Evolutionary conservation across 2,329 filamentous ascomycete genomes (phyloP).

Genomic region (Fusarium burgessii): DNA sequence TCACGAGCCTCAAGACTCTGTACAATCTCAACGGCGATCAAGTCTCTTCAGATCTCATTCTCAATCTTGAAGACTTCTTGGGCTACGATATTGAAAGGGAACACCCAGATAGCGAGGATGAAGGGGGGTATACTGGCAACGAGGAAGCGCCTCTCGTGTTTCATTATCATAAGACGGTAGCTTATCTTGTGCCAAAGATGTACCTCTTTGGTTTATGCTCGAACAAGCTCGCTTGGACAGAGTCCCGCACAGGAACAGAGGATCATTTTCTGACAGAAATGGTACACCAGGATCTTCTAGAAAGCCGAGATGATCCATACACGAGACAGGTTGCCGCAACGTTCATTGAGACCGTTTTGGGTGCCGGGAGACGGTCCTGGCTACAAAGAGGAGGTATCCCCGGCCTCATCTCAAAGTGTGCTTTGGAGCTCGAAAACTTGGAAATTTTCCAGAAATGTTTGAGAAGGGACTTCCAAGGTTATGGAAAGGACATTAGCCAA

Average conservation of each 20-base stretch:
- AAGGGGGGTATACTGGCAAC: slow-evolving; percentile 6
- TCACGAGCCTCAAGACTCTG: not conserved
- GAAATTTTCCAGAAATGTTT: not conserved
- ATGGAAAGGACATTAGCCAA: not conserved
- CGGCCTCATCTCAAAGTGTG: slow-evolving; percentile 10
- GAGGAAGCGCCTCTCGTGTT: not conserved
- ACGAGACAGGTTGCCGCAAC: not conserved
- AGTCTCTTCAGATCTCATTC: not conserved
- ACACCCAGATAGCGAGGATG: slow-evolving; percentile 2
- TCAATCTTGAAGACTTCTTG: slow-evolving; percentile 1
- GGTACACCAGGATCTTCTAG: slow-evolving; percentile 10
- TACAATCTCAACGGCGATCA: not conserved
- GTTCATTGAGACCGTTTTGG: not conserved
- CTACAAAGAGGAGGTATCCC: not conserved
- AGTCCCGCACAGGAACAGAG: not conserved
- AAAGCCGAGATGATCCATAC: not conserved
- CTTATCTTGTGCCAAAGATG: slow-evolving; percentile 8
- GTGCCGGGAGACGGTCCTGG: too few species aligned
- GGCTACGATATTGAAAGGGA: not conserved
- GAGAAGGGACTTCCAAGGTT: not conserved
- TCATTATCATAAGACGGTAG: slow-evolving; percentile 21
- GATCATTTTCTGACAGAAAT: slow-evolving; percentile 7
- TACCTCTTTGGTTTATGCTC: not conserved
- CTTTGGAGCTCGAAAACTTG: slow-evolving; percentile 4
- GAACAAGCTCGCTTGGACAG: not conserved